Conservation (phyloP, 306 rosid species). For the Abrus precatorius region DNA sequence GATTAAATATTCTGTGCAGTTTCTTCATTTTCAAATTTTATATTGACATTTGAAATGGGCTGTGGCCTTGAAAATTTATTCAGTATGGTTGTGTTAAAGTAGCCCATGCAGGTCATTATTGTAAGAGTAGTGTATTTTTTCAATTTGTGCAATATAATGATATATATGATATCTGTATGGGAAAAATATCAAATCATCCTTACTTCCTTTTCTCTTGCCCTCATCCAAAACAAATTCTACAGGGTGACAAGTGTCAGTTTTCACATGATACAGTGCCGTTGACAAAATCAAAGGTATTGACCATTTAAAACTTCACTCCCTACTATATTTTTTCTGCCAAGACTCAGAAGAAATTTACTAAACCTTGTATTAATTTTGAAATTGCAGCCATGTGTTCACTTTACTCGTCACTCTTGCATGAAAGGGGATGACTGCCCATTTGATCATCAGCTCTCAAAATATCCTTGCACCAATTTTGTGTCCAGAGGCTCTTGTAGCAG, state of each 20-base stretch:
- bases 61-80: slow-evolving; percentile 6
- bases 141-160: slow-evolving; percentile 23
- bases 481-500: slow-evolving; percentile 75
- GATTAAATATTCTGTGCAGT: neutral
- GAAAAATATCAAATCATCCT: slow-evolving; percentile 25
- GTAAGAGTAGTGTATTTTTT: slow-evolving; percentile 10
- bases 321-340: neutral
- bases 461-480: slow-evolving; percentile 75
- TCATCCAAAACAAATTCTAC: slow-evolving; percentile 48
- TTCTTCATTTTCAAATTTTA: slow-evolving; percentile 29
- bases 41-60: slow-evolving; percentile 5
- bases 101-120: slow-evolving; percentile 21
- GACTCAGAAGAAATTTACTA: slow-evolving; percentile 2
- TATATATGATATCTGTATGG: slow-evolving; percentile 2
- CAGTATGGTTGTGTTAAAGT: slow-evolving; percentile 1
- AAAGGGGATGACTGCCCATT: slow-evolving; percentile 92
- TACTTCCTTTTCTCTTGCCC: slow-evolving; percentile 37
- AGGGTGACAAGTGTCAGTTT: slow-evolving; percentile 89
- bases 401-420: slow-evolving; percentile 83
- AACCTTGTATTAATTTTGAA: slow-evolving; percentile 44
- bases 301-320: neutral
- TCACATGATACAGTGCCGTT: slow-evolving; percentile 79
- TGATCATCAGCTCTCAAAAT: slow-evolving; percentile 86
- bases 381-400: slow-evolving; percentile 82
- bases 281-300: slow-evolving; percentile 79